Evolutionary conservation across 768 basidiomycete genomes (phyloP).

Genomic region (Naematelia aurantialba): DNA sequence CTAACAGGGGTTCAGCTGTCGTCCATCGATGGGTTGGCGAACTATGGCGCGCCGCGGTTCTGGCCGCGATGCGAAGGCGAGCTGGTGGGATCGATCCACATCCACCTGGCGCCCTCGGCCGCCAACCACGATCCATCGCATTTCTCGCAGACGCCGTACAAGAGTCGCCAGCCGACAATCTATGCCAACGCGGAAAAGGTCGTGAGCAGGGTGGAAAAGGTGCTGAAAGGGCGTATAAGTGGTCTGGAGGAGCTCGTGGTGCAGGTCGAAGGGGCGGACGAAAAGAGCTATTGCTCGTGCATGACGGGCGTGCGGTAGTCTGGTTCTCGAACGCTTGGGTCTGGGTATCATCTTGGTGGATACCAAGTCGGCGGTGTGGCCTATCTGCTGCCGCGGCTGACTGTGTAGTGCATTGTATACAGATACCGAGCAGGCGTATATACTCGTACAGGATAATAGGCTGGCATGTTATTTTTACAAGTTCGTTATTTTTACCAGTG

Average conservation of each 20-base stretch:
- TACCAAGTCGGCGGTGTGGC: no score
- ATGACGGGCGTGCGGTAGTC: slow-evolving; percentile 33
- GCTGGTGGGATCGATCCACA: slow-evolving; percentile 84
- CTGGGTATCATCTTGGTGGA: no score
- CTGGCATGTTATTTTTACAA: no score
- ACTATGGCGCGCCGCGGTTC: slow-evolving; percentile 77
- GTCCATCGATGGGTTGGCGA: slow-evolving; percentile 69
- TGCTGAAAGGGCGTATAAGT: slow-evolving; percentile 67
- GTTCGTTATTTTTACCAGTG: no score
- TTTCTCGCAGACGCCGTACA: slow-evolving; percentile 51
- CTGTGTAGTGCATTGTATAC: no score
- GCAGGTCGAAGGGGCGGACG: slow-evolving; percentile 63
- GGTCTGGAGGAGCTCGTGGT: slow-evolving; percentile 86
- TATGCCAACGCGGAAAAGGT: slow-evolving; percentile 68
- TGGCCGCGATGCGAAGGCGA: slow-evolving; percentile 91
- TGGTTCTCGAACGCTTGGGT: background rate
- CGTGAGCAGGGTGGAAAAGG: slow-evolving; percentile 67
- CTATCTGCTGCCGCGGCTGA: no score
- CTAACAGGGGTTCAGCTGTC: slow-evolving; percentile 8
- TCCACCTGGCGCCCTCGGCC: slow-evolving; percentile 70
- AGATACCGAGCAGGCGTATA: no score
- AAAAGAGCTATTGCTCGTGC: slow-evolving; percentile 45
- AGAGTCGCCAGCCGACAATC: slow-evolving; percentile 54
- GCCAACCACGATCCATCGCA: slow-evolving; percentile 57
- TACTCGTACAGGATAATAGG: no score